These are phyloP conservation scores for Kingdonia uniflora DNA, from an alignment of 164 flowering plant species.

Conservation along the genomic window DNA sequence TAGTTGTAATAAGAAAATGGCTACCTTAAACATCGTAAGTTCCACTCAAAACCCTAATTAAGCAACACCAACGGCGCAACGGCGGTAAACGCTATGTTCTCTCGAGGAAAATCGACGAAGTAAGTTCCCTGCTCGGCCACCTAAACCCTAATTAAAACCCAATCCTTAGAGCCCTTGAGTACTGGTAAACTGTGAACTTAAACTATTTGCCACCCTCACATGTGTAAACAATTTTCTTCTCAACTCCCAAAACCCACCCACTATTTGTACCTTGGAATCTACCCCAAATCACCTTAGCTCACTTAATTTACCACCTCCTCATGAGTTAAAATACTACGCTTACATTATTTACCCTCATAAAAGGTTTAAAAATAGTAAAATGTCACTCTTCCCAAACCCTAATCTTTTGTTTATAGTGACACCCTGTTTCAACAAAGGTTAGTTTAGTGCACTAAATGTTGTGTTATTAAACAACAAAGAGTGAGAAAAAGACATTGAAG, in stretches of 20 bases:
- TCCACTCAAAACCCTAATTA: no score
- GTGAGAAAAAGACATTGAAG: constrained; percentile 18
- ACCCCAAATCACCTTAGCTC: constrained; percentile 13
- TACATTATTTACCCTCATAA: constrained; percentile 3
- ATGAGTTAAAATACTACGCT: constrained; percentile 5
- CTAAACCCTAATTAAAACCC: constrained; percentile 13
- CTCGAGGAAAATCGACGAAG: no score
- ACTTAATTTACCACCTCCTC: constrained; percentile 18
- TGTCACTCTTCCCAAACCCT: constrained; percentile 12
- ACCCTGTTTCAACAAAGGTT: constrained; percentile 10
- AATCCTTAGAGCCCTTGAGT: constrained; percentile 5
- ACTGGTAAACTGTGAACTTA: constrained; percentile 29
- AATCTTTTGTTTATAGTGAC: constrained; percentile 1
- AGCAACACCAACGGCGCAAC: no score
- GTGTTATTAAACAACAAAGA: background rate
- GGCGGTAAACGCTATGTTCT: no score
- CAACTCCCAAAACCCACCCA: constrained; percentile 71
- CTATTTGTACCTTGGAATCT: constrained; percentile 48
- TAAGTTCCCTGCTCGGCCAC: no score
- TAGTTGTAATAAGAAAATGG: no score
- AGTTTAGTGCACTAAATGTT: constrained; percentile 1
- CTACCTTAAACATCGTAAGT: no score
- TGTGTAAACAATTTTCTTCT: constrained; percentile 18
- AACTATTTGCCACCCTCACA: constrained; percentile 3
- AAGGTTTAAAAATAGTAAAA: constrained; percentile 10